Evolutionary conservation across 2,329 filamentous ascomycete species (phyloP).

Genomic region (Alternaria dauci): DNA sequence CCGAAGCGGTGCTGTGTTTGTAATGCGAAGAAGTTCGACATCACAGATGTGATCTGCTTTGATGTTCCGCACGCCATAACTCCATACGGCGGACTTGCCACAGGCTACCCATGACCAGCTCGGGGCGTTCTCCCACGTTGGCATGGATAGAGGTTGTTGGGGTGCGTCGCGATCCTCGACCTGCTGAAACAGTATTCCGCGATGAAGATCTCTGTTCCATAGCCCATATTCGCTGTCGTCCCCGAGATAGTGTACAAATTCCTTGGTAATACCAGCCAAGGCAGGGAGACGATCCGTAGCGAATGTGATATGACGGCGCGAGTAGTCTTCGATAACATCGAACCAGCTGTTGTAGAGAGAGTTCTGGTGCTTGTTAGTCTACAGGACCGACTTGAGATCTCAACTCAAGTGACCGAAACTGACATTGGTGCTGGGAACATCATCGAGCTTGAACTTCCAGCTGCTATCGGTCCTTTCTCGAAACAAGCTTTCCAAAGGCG

Average conservation of each 20-base stretch:
- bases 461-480: neutral
- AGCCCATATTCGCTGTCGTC: neutral
- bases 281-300: neutral
- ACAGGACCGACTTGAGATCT: neutral
- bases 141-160: rapidly evolving
- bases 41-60: neutral
- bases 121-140: neutral
- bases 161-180: rapidly evolving
- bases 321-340: neutral
- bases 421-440: neutral
- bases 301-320: neutral
- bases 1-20: too few species aligned
- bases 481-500: neutral
- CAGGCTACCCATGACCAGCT: neutral
- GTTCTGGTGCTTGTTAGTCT: neutral
- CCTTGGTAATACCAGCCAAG: neutral
- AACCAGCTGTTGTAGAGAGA: neutral
- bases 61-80: neutral
- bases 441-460: neutral
- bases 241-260: neutral
- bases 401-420: neutral
- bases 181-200: neutral
- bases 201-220: neutral
- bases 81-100: neutral
- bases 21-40: too few species aligned